Base-by-base conservation (phyloP, 768 basidiomycete genomes). In the Agaricus blazei region DNA sequence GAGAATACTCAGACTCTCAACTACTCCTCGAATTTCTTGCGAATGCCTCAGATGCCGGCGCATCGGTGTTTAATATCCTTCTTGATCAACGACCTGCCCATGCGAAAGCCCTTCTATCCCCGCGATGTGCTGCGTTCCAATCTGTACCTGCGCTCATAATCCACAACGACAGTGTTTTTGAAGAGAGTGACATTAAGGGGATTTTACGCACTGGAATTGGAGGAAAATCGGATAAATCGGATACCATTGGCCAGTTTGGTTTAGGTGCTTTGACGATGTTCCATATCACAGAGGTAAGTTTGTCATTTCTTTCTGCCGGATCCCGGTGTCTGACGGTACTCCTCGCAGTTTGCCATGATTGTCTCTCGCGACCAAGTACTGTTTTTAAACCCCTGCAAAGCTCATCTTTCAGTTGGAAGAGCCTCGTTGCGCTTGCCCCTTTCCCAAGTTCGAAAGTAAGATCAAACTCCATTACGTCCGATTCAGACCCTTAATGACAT, bases 181-280 rank as follows among this genome's bases (percentile, higher is more conserved):
- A 69, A 0, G 62, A 70, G 3, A 53, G 69, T 12, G 80, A 82
- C 51, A 80, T 79, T 38, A 63, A 66, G 24, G 80, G 79, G 0
- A 76, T 82, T 19, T 70, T 75, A 24, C 62, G 62, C 9, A 76
- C 75, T 2, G 76, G 77, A 1, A 61, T 70, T 15, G 80, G 80
- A 3, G 75, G 77, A 0, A 82, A 83, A 57, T 58, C 61, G 14
- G 66, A 59, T 1, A 61, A 61, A 23, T 56, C 49, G 0, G 72
- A 72, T 52, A 73, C 72, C 1, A 81, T 81, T 38, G 81, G 81
- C 0, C 73, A 74, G 51, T 82, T 80, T 63, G 81, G 81, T 4
- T 65, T 76, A 7, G 81, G 81, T 6, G 76, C 75, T 12, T 65
- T 82, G 3, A 75, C 78, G 0, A 76, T 81, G 71, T 83, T 75